phyloP scores from a whole-genome alignment of 352 stramenopile species.

The Globisporangium mamillatum region DNA sequence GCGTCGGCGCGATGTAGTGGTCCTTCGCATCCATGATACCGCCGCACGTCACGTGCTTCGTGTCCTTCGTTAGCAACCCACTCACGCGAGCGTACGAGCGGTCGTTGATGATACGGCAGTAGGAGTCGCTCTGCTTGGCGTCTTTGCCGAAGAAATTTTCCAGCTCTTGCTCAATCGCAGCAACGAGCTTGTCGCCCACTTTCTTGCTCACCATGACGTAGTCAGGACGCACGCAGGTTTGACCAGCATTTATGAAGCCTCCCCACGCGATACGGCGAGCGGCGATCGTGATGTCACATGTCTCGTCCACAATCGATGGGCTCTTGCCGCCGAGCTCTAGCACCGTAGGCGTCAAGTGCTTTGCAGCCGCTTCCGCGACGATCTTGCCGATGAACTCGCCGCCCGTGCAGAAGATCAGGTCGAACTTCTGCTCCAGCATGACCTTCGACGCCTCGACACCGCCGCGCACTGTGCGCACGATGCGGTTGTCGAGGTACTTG shows the following conservation, averaged over 20 bases:
- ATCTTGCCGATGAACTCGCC: slow-evolving; percentile 82
- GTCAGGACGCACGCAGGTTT: slow-evolving; percentile 94
- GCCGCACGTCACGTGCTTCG: slow-evolving; percentile 52
- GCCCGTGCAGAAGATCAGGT: slow-evolving; percentile 49
- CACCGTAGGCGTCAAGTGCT: slow-evolving; percentile 91
- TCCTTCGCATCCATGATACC: slow-evolving; percentile 60
- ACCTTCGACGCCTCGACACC: slow-evolving; percentile 59
- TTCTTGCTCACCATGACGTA: slow-evolving; percentile 89
- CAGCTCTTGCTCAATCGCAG: slow-evolving; percentile 38
- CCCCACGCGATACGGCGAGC: slow-evolving; percentile 80
- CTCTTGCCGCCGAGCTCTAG: slow-evolving; percentile 95
- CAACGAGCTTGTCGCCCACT: slow-evolving; percentile 58
- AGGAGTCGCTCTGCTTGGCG: slow-evolving; percentile 36
- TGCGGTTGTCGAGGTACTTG: slow-evolving; percentile 58
- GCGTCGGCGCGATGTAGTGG: slow-evolving; percentile 82
- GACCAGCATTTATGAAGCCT: slow-evolving; percentile 90
- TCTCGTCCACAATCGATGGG: slow-evolving; percentile 80
- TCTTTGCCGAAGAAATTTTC: slow-evolving; percentile 61
- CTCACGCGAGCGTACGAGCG: slow-evolving; percentile 12
- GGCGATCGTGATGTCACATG: slow-evolving; percentile 49
- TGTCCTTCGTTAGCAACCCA: slow-evolving; percentile 57
- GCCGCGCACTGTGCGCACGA: slow-evolving; percentile 81
- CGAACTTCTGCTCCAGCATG: slow-evolving; percentile 66
- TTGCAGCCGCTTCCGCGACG: slow-evolving; percentile 85
- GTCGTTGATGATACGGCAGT: slow-evolving; percentile 35